Evolutionary conservation across 768 basidiomycete genomes (phyloP), one percentile per base, ranked within the genome.

Genomic region (Amanita exitialis): DNA sequence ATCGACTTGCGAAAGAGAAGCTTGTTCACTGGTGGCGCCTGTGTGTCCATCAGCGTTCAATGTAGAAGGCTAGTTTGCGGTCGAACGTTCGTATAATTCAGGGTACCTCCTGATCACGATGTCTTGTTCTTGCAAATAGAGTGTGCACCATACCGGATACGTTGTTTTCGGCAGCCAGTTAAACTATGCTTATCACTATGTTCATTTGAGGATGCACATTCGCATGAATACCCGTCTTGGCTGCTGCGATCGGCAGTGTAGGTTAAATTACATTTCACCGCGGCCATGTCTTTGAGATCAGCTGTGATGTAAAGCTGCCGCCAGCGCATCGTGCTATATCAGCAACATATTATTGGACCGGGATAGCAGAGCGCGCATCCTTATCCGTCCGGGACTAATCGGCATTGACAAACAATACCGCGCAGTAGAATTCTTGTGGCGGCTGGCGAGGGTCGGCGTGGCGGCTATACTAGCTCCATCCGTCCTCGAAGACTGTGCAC

Each of bases 41-140:
- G 2, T 27, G 28, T 32, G n/a, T 32, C 48, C 16, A 30, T 15
- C 15, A 43, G 42, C 39, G 57, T 61, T 56, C 49, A 57, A 54
- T 49, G 47, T 47, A 53, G 61, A 51, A 46, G 53, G 51, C 62
- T 60, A 64, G 45, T 50, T 58, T 38, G 58, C 68, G 37, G 74
- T 74, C 47, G 70, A 77, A 41, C 75, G 72, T 64, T 75, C 73
- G 53, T 69, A 69, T 51, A 75, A 77, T 15, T 72, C 64, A 36
- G 69, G 64, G 61, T 63, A 67, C 56, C 56, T 23, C 10, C 23
- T 44, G 34, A 37, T n/a, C 37, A 12, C n/a, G 16, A 8, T n/a
- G n/a, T 44, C 20, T 16, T 10, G 27, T 25, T 16, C 12, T 28
- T 25, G 23, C 20, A 34, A 44, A 30, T 43, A 54, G 53, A 56